Evolutionary conservation across 495 filamentous ascomycete species (phyloP), one percentile per base, ranked within the genome.

Genomic region (Hyaloscypha finlandica): DNA sequence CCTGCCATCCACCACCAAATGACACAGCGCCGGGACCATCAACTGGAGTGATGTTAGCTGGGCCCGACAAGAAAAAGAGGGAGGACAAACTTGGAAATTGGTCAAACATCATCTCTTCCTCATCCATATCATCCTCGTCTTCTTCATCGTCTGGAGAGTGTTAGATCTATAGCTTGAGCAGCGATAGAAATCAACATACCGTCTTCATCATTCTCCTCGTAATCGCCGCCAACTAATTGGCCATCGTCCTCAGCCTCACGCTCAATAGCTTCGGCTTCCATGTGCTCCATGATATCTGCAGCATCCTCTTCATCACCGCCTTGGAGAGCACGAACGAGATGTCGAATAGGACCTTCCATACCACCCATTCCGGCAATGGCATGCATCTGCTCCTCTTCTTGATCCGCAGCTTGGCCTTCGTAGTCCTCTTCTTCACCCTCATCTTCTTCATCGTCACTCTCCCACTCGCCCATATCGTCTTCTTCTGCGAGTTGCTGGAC

Each of bases 81-180:
- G 64, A 71, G 30, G 71, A 86, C 88, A 78, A 78, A 91, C 89
- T 88, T 69, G 86, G 87, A 75, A 88, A 88, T 66, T 70, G 71
- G 65, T 88, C 84, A 70, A 87, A 89, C 69, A 87, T 80, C 62
- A 82, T 79, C 61, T 88, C 88, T 25, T 90, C 87, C 4, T 88
- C 86, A 32, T 89, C 87, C 60, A 84, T 79, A 56, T 94, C 92
- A 35, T 92, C 90, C 59, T 91, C 90, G 20, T 91, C 89, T 3
- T 89, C 88, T 53, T 90, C 88, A 9, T 90, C 89, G 20, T 80
- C 74, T 69, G 33, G n/a, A 63, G 31, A 25, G 32, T 53, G 35
- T 74, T 48, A 74, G 71, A 33, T 32, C 4, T 0, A 9, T 9
- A 73, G 57, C 78, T 31, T 19, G 22, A 25, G 51, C 35, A 30